Evolutionary conservation across 352 stramenopile species (phyloP), one percentile per base, ranked within the genome.

Genomic region (Halophytophthora polymorphica): DNA sequence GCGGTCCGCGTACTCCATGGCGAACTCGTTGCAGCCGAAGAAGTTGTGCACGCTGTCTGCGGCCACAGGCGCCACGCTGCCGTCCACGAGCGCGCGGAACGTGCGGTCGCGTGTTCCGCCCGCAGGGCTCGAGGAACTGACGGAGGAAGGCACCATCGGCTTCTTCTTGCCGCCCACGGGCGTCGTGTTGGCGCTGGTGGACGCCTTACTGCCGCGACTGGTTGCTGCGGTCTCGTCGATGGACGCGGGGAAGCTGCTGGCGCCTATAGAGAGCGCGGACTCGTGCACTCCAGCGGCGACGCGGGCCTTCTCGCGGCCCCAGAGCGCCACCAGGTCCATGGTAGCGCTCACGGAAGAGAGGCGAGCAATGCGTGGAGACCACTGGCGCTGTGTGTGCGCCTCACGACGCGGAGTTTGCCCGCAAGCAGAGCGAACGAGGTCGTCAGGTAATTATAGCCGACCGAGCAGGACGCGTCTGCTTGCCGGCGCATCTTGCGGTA

Each of bases 301-400:
- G 2, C 77, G 77, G 42, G 66, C 37, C 48, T 73, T 77, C 54
- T 88, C 77, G 19, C 67, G 71, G 7, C 50, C 54, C 77, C 77
- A 88, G 15, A 88, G 66, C 45, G 69, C 56, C 15, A 61, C 23
- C 23, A 88, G 57, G 59, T 88, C 71, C 76, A 87, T 87, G 45
- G 44, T 28, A 49, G 39, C n/a, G n/a, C n/a, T n/a, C n/a, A n/a
- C n/a, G n/a, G n/a, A n/a, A n/a, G n/a, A n/a, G n/a, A n/a, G n/a
- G n/a, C n/a, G n/a, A n/a, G n/a, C n/a, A n/a, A n/a, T n/a, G n/a
- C n/a, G n/a, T n/a, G n/a, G n/a, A n/a, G n/a, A n/a, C n/a, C n/a
- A n/a, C n/a, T n/a, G n/a, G n/a, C n/a, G n/a, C n/a, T n/a, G n/a
- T n/a, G n/a, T n/a, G n/a, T n/a, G n/a, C n/a, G n/a, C n/a, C n/a